Evolutionary conservation across 768 basidiomycete species (phyloP), one percentile per base, ranked within the genome.

Genomic region (Kwoniella newhampshirensis): DNA sequence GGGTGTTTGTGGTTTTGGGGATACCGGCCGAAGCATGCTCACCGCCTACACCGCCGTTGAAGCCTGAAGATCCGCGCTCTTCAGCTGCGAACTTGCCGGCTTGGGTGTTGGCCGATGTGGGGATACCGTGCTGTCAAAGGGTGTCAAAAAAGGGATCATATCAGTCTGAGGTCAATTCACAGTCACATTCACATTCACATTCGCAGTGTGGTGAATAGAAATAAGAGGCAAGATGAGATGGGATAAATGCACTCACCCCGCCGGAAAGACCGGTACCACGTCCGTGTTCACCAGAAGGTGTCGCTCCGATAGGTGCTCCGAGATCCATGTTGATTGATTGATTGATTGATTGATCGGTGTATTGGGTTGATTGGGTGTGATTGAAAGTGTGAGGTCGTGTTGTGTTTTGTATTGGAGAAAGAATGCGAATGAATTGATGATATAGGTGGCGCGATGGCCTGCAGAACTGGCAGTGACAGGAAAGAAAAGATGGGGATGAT

Each of bases 191-290:
- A n/a, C n/a, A n/a, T n/a, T n/a, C n/a, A n/a, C n/a, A n/a, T n/a
- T n/a, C n/a, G n/a, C n/a, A n/a, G n/a, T n/a, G n/a, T 26, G 46
- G 13, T 12, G 13, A 30, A 15, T 5, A 32, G 35, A 7, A 15
- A 51, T 32, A 6, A 51, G 37, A 21, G 13, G 30, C 49, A n/a
- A n/a, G 37, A n/a, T 20, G 26, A 20, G 20, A 20, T 36, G 21
- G 25, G 27, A 37, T 3, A 32, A 23, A 7, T 12, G 15, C 9
- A 65, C 67, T 63, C 39, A 68, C 70, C 0, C 70, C 67, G 7
- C 70, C 70, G 20, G 64, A 59, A n/a, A 67, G 45, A 25, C 70
- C 70, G 3, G 54, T 60, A 25, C 70, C 67, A 25, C 59, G 52
- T 11, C 70, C 67, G 49, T 72, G 70, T 40, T 71, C 70, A 18